Evolutionary conservation across 2,329 filamentous ascomycete genomes (phyloP).

Genomic region (Fusarium udum): DNA sequence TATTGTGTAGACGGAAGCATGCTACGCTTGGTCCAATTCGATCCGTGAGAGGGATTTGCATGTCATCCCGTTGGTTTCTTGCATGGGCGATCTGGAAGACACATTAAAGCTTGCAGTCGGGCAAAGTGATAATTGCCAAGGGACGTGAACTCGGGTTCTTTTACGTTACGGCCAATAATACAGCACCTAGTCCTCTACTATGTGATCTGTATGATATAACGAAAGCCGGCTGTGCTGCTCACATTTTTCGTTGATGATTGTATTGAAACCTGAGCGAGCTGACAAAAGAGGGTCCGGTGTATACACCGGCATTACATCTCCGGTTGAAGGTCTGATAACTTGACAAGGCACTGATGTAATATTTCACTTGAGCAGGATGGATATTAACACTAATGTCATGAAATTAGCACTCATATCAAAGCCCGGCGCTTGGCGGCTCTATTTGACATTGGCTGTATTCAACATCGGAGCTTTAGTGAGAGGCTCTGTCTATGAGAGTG

Average conservation of each 20-base stretch:
- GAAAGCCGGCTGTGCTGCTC: background rate
- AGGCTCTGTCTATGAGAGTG: background rate
- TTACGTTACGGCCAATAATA: background rate
- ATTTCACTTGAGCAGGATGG: background rate
- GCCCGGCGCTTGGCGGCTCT: background rate
- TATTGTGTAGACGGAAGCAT: background rate
- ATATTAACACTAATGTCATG: background rate
- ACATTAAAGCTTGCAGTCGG: slow-evolving; percentile 6
- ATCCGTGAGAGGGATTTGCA: slow-evolving; percentile 6
- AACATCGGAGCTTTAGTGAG: background rate
- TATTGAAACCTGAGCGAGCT: background rate
- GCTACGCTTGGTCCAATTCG: background rate
- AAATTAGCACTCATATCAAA: background rate
- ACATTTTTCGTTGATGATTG: background rate
- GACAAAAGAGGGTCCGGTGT: background rate
- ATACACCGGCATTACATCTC: background rate
- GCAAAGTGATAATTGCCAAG: background rate
- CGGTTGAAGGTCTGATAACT: background rate
- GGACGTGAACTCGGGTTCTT: background rate
- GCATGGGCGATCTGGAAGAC: background rate
- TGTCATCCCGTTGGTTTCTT: background rate
- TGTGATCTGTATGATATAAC: background rate
- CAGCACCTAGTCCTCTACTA: background rate
- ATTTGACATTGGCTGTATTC: background rate
- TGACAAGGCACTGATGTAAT: background rate